phyloP scores from a whole-genome alignment of 768 basidiomycete species.

The Dioszegia aurantiaca region DNA sequence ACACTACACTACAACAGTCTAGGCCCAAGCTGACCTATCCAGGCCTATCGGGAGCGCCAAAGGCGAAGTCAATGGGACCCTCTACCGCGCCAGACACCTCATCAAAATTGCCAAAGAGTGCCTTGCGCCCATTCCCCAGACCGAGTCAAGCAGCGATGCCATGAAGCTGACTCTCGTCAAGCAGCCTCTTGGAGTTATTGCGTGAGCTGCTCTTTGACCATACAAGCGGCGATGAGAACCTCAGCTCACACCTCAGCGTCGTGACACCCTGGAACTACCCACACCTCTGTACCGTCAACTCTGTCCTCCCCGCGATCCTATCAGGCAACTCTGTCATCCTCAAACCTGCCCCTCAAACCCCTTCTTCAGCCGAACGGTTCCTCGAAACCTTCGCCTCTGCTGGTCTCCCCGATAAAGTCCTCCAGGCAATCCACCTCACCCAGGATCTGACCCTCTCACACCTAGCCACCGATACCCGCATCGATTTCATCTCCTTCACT shows the following conservation, averaged over 20 bases:
- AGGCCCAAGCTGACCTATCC: constrained; percentile 4
- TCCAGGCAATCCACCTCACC: constrained; percentile 53
- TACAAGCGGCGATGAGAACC: too few species aligned
- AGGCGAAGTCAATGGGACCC: constrained; percentile 75
- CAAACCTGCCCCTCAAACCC: constrained; percentile 96
- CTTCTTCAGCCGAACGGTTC: constrained; percentile 79
- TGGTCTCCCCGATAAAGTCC: constrained; percentile 70
- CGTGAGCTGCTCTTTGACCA: too few species aligned
- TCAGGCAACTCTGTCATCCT: constrained; percentile 84
- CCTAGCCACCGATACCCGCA: constrained; percentile 63
- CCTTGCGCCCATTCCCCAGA: constrained; percentile 70
- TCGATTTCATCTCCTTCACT: constrained; percentile 87
- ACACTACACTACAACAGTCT: too few species aligned
- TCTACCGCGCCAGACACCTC: constrained; percentile 80
- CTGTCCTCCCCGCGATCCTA: constrained; percentile 83
- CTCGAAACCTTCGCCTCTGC: constrained; percentile 66
- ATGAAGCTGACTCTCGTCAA: constrained; percentile 80
- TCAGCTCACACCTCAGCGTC: constrained; percentile 52
- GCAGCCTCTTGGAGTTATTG: constrained; percentile 77
- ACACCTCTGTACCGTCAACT: constrained; percentile 85
- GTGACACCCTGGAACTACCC: constrained; percentile 95
- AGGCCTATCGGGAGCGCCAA: constrained; percentile 76
- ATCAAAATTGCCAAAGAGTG: constrained; percentile 73
- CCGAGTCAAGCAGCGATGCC: constrained; percentile 75
- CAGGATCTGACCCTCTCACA: constrained; percentile 60